These are phyloP conservation scores for Heracleum sosnowskyi DNA, from an alignment of 129 eudicot genomes.

Conservation along the genomic window DNA sequence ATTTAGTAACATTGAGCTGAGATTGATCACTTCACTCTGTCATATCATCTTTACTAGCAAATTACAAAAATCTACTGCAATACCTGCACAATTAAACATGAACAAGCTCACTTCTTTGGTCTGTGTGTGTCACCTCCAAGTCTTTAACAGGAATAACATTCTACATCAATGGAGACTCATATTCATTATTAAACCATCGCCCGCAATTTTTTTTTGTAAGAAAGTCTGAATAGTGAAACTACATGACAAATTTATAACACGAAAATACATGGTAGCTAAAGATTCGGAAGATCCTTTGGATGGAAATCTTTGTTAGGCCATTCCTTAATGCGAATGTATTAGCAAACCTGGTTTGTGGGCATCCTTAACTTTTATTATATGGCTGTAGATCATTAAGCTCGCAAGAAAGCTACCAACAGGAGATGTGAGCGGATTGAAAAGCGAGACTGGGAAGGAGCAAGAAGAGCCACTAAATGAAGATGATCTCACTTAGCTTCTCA, in stretches of 20 bases:
- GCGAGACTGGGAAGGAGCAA: conserved; percentile 25
- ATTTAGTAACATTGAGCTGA: background rate
- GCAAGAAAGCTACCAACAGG: conserved; percentile 94
- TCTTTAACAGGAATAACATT: background rate
- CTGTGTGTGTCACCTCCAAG: background rate
- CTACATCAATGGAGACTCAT: background rate
- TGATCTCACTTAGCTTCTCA: conserved; percentile 57
- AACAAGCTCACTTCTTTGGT: background rate
- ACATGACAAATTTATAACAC: background rate
- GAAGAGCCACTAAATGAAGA: conserved; percentile 78
- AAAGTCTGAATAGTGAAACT: background rate
- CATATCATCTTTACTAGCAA: background rate
- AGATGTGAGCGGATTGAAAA: conserved; percentile 47
- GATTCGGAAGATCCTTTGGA: background rate
- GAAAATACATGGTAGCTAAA: background rate
- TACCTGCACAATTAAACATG: background rate
- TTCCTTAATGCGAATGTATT: background rate
- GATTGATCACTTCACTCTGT: background rate
- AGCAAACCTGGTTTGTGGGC: background rate
- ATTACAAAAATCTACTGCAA: background rate
- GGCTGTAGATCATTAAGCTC: conserved; percentile 68
- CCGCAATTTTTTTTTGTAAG: background rate
- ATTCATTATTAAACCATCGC: background rate
- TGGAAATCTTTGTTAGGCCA: background rate
- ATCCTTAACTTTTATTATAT: conserved; percentile 5